These are phyloP conservation scores for Paecilomyces variotii DNA, from an alignment of 2,329 filamentous ascomycete species.

Conservation along the genomic window DNA sequence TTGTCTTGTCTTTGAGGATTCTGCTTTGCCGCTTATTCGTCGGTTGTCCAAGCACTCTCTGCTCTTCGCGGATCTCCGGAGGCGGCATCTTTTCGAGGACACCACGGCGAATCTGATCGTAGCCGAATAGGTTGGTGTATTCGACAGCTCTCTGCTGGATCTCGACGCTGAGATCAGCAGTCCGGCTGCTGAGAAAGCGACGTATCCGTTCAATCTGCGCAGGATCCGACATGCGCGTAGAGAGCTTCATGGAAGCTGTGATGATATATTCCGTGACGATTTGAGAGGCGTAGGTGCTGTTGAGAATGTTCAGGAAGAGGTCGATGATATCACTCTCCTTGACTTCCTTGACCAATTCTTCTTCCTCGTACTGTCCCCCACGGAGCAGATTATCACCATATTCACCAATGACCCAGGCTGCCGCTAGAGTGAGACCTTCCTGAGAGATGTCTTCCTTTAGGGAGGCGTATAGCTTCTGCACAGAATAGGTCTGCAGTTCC, in stretches of 20 bases:
- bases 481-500: constrained; percentile 91
- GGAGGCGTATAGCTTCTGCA: constrained; percentile 85
- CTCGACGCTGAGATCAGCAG: constrained; percentile 86
- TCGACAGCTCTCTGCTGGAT: constrained; percentile 94
- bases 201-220: constrained; percentile 82
- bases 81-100: constrained; percentile 97
- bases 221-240: constrained; percentile 73
- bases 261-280: constrained; percentile 92
- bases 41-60: constrained; percentile 78
- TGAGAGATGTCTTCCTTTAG: constrained; percentile 96
- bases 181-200: constrained; percentile 66
- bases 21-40: constrained; percentile 57
- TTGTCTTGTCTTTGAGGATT: constrained; percentile 63
- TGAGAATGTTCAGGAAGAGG: constrained; percentile 83
- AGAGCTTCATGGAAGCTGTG: constrained; percentile 90
- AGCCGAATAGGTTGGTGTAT: constrained; percentile 88
- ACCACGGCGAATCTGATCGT: constrained; percentile 77
- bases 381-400: constrained; percentile 85
- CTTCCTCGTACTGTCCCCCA: constrained; percentile 88
- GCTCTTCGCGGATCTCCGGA: constrained; percentile 93
- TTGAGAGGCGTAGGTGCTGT: constrained; percentile 89
- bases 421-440: constrained; percentile 86
- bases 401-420: constrained; percentile 96
- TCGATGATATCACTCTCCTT: constrained; percentile 87
- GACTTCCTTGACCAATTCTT: constrained; percentile 75